These are phyloP conservation scores for Chalaropsis thielavioides DNA, from an alignment of 2,329 filamentous ascomycete species.

Conservation along the genomic window DNA sequence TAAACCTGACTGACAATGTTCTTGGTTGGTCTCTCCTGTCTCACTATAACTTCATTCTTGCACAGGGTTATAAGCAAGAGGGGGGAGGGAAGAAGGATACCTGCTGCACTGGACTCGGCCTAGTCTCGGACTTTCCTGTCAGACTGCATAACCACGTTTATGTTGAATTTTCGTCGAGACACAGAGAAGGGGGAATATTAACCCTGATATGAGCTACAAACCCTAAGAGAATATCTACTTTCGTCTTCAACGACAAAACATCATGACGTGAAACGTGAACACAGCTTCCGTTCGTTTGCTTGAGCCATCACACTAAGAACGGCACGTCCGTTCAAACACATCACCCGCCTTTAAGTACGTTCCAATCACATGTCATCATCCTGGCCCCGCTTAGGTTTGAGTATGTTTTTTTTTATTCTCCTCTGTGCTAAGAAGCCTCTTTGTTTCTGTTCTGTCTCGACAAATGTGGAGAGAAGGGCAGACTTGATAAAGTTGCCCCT, in stretches of 20 bases:
- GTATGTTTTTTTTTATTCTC: background rate
- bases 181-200: background rate
- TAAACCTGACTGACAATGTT: no score
- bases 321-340: no score
- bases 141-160: background rate
- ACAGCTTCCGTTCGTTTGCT: background rate
- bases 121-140: background rate
- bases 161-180: background rate
- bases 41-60: background rate
- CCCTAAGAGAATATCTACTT: background rate
- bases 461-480: background rate
- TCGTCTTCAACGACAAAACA: background rate
- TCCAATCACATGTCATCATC: no score
- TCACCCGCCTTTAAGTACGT: no score
- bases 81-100: background rate
- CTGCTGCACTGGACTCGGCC: no score
- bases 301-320: no score
- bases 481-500: background rate
- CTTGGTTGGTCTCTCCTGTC: background rate
- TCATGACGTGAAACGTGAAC: background rate
- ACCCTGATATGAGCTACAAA: background rate
- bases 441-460: background rate
- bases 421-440: background rate
- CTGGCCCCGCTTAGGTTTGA: background rate
- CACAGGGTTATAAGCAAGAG: background rate